Conservation (phyloP, 192 early-diverging fungal species). For the Linnemannia zychae region DNA sequence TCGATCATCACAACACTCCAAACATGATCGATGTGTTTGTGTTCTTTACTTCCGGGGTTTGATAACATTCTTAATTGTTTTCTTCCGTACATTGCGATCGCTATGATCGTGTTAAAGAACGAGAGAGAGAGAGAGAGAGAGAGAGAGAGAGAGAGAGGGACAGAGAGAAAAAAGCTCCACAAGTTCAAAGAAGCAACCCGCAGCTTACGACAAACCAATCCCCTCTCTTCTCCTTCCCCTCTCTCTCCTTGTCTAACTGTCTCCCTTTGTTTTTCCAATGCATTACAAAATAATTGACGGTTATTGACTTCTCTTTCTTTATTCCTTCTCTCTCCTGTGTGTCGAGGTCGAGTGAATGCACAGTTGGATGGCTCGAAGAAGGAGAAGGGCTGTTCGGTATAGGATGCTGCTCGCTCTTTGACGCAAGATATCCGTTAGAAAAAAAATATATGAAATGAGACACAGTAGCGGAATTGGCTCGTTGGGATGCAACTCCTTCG, state of each 20-base stretch:
- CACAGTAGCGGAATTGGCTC: neutral
- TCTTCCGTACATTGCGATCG: neutral
- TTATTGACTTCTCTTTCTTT: neutral
- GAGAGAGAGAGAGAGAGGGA: neutral
- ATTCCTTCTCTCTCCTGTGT: neutral
- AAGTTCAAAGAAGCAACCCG: slow-evolving; percentile 3
- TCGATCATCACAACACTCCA: too few relatives aligned
- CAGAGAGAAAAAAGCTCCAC: neutral
- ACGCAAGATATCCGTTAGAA: neutral
- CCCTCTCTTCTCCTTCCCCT: neutral
- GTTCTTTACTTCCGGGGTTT: too few relatives aligned
- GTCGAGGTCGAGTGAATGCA: neutral
- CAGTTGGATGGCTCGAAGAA: neutral
- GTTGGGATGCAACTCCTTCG: neutral
- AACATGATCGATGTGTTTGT: neutral
- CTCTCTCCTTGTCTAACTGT: neutral
- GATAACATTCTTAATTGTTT: neutral
- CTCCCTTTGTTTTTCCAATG: neutral
- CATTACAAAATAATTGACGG: neutral
- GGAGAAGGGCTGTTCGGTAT: neutral
- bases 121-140: neutral
- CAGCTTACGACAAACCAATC: neutral
- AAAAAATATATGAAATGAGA: neutral
- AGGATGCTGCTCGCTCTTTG: neutral
- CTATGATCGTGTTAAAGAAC: neutral